These are phyloP conservation scores for Candida pseudofarinosa DNA, from an alignment of 805 yeast species.

Conservation along the genomic window DNA sequence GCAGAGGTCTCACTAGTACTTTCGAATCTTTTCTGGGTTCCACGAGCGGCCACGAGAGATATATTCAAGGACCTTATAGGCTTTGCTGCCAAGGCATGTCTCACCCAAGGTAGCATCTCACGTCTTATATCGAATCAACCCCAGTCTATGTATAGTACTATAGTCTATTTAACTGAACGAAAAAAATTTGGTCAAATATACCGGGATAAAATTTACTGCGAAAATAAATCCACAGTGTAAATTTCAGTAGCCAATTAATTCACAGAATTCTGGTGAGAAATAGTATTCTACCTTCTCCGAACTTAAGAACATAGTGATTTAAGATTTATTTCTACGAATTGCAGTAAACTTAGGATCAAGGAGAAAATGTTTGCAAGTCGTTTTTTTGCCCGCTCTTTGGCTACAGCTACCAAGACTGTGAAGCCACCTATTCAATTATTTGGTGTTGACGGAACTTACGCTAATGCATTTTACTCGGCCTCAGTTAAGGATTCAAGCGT, in stretches of 20 bases:
- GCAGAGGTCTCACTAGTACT: conserved; percentile 5
- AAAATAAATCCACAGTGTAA: conserved; percentile 1
- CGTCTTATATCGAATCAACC: neutral
- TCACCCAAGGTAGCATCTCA: conserved; percentile 9
- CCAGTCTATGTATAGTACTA: conserved; percentile 1
- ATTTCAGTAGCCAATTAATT: conserved; percentile 9
- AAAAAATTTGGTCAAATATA: neutral
- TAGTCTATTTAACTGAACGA: conserved; percentile 4
- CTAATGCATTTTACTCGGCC: conserved; percentile 90
- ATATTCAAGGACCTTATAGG: conserved; percentile 1
- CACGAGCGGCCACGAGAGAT: conserved; percentile 2
- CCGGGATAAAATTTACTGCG: conserved; percentile 5
- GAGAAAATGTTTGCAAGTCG: conserved; percentile 51
- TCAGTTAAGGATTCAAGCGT: conserved; percentile 77
- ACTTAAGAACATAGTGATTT: neutral
- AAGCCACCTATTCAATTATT: conserved; percentile 91
- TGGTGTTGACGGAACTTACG: conserved; percentile 96
- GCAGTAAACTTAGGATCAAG: neutral
- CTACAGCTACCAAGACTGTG: conserved; percentile 61
- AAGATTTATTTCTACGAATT: neutral
- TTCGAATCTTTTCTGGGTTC: conserved; percentile 6
- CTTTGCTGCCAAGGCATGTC: conserved; percentile 6
- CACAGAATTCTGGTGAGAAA: conserved; percentile 4
- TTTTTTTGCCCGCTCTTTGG: conserved; percentile 66
- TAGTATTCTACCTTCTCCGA: neutral